These are phyloP conservation scores for Coffea eugenioides DNA, from an alignment of 257 asterid genomes.

Conservation along the genomic window DNA sequence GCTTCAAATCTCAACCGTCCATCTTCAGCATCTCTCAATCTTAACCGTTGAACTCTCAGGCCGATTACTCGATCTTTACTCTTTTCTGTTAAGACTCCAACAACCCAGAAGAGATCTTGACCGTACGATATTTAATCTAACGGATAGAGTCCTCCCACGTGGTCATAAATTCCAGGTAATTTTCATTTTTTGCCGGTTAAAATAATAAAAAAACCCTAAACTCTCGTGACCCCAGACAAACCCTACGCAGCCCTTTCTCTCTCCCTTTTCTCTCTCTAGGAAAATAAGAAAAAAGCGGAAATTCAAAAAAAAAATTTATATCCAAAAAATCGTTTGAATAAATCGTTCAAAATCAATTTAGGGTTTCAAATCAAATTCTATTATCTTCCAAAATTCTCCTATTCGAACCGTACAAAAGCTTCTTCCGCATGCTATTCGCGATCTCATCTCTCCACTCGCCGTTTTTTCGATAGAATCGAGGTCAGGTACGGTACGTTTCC, in stretches of 20 bases:
- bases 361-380: conserved; percentile 63
- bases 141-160: conserved; percentile 15
- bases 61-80: conserved; percentile 6
- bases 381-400: conserved; percentile 25
- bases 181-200: conserved; percentile 10
- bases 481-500: conserved; percentile 35
- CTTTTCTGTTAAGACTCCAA: conserved; percentile 3
- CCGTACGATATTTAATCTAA: conserved; percentile 21
- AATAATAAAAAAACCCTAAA: conserved; percentile 22
- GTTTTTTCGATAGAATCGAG: conserved; percentile 40
- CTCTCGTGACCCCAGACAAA: conserved; percentile 37
- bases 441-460: conserved; percentile 40
- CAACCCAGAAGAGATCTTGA: conserved; percentile 22
- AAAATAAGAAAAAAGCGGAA: conserved; percentile 19
- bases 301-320: conserved; percentile 13
- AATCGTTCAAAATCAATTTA: conserved; percentile 42
- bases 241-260: conserved; percentile 36
- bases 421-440: conserved; percentile 26
- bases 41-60: background rate
- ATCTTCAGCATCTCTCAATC: too few species aligned
- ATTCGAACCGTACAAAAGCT: conserved; percentile 27
- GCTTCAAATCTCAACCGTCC: background rate
- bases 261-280: conserved; percentile 27
- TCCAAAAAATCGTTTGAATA: conserved; percentile 10
- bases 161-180: conserved; percentile 8